These are phyloP conservation scores for Neodidymelliopsis sp. DNA, from an alignment of 2,329 filamentous ascomycete genomes.

Conservation along the genomic window DNA sequence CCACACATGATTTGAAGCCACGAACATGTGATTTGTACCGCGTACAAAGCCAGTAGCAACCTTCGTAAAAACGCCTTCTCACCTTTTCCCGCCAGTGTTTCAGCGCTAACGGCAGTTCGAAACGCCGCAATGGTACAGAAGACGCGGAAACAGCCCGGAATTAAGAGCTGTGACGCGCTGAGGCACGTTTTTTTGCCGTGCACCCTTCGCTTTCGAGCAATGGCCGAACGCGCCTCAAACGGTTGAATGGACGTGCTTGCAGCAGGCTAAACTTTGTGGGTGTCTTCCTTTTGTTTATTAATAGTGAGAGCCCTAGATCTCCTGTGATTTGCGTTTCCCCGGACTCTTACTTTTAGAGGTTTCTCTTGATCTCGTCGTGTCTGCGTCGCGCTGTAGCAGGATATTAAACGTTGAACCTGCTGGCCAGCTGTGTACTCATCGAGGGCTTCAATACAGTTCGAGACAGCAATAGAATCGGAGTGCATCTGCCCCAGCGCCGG, in stretches of 20 bases:
- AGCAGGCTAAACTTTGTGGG: too few species aligned
- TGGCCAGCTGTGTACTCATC: too few species aligned
- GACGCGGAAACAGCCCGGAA: slow-evolving; percentile 6
- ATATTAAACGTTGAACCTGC: too few species aligned
- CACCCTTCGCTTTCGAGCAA: slow-evolving; percentile 13
- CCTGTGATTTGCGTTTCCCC: slow-evolving; percentile 3
- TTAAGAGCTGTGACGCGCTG: slow-evolving; percentile 6
- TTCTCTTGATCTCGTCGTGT: too few species aligned
- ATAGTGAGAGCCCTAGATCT: too few species aligned
- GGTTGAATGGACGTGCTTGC: slow-evolving; percentile 12
- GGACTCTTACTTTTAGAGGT: neutral
- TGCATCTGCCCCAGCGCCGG: neutral
- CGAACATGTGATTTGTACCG: too few species aligned
- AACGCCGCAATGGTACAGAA: neutral
- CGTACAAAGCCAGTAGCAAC: too few species aligned
- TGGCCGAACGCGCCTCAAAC: slow-evolving; percentile 19
- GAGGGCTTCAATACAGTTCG: too few species aligned
- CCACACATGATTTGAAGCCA: too few species aligned
- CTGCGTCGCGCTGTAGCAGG: too few species aligned
- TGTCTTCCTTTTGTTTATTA: neutral
- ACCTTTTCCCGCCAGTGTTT: neutral
- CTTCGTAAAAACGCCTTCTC: neutral
- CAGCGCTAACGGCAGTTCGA: slow-evolving; percentile 11
- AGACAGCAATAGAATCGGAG: too few species aligned
- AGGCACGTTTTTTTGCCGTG: slow-evolving; percentile 11